Evolutionary conservation across 169 alveolate species (phyloP).

Genomic region (Plasmodium reichenowi): DNA sequence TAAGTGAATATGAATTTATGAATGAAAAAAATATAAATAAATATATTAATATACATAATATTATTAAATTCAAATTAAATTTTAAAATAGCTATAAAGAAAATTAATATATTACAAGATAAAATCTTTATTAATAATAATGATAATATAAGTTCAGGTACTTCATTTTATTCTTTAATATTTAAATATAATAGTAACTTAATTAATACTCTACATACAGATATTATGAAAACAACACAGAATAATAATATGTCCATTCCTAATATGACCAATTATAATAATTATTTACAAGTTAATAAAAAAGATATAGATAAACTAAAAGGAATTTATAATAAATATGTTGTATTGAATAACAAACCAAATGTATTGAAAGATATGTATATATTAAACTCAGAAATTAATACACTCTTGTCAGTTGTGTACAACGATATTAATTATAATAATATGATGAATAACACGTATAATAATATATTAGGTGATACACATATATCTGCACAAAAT

Average conservation of each 20-base stretch:
- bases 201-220: constrained; percentile 27
- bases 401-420: not conserved
- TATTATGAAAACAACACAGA: not conserved
- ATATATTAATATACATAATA: constrained; percentile 23
- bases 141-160: not conserved
- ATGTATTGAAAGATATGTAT: constrained; percentile 8
- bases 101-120: constrained; percentile 20
- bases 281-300: not conserved
- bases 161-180: constrained; percentile 36
- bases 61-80: constrained; percentile 43
- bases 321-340: constrained; percentile 16
- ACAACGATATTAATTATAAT: not conserved
- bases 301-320: constrained; percentile 8
- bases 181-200: constrained; percentile 15
- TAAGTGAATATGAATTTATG: constrained; percentile 26
- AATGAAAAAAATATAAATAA: constrained; percentile 24
- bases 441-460: not conserved
- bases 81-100: constrained; percentile 54
- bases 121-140: too few relatives aligned
- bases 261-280: not conserved
- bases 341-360: not conserved
- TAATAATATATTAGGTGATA: not conserved
- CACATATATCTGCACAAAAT: not conserved
- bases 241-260: not conserved
- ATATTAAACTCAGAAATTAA: constrained; percentile 6